Evolutionary conservation across 2,329 filamentous ascomycete species (phyloP), one percentile per base, ranked within the genome.

Genomic region (Verticillium albo-atrum): DNA sequence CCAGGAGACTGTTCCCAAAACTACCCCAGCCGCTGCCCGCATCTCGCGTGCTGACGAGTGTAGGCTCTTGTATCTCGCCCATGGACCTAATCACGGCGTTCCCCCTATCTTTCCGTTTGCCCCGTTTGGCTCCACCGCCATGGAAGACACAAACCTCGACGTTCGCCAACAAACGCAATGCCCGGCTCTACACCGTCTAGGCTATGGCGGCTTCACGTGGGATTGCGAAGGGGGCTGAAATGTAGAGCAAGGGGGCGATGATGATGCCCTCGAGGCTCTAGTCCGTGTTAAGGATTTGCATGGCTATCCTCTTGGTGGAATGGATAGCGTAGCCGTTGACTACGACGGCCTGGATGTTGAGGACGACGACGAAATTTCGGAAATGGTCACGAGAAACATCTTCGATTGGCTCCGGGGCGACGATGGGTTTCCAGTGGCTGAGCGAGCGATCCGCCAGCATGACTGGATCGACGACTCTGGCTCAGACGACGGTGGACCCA

Each of bases 391-490:
- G 2, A 62, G 64, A 23, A 70, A 71, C 35, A 65, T 71, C 52
- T 71, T 71, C 34, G 67, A 64, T 30, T 71, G 67, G 66, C 66
- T 72, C 14, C 67, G 67, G 32, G 66, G 64, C 30, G 58, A 66
- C 3, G 65, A 67, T 17, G 67, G 68, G 2, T 72, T 70, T 60
- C 67, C 68, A 12, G 60, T 71, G 15, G 66, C 64, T 1, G 68
- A 71, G 56, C 67, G 64, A 42, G 66, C 54, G 32, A 68, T 72
- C 57, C 64, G 66, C 34, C 58, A 68, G 51, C 69, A 72, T 37
- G 64, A 68, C 51, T 71, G 69, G 69, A 68, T 70, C 37, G 68
- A 68, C 12, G 68, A 69, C 57, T 56, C 70, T 23, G 62, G 69
- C 7, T 63, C 57, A 25, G 67, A 68, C 12, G 67, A 69, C 20